These are phyloP conservation scores for Trichoderma arundinaceum DNA, from an alignment of 2,329 filamentous ascomycete genomes.

Conservation along the genomic window DNA sequence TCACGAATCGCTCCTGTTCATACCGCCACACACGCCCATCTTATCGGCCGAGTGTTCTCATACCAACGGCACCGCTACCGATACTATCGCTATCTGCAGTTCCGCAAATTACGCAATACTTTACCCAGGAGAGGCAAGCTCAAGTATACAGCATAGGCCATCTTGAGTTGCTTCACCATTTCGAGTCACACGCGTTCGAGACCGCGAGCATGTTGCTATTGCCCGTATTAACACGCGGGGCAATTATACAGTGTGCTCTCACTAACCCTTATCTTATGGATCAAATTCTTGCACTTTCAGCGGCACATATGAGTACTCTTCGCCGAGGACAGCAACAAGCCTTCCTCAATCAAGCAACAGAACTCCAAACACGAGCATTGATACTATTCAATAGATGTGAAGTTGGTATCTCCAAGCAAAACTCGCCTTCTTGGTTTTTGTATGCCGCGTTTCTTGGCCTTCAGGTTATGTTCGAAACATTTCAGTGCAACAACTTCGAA, in stretches of 20 bases:
- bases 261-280: slow-evolving; percentile 43
- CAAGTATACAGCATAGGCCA: slow-evolving; percentile 40
- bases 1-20: slow-evolving; percentile 38
- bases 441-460: slow-evolving; percentile 47
- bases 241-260: slow-evolving; percentile 35
- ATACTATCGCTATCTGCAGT: not conserved
- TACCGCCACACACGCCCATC: slow-evolving; percentile 31
- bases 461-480: slow-evolving; percentile 52
- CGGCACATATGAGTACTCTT: slow-evolving; percentile 45
- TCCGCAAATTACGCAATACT: not conserved
- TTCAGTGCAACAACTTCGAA: slow-evolving; percentile 43
- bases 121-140: slow-evolving; percentile 13
- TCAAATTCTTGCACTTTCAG: slow-evolving; percentile 47
- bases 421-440: slow-evolving; percentile 43
- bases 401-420: slow-evolving; percentile 34
- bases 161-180: slow-evolving; percentile 38
- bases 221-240: not conserved
- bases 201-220: slow-evolving; percentile 4
- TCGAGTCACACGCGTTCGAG: slow-evolving; percentile 9
- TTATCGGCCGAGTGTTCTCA: not conserved
- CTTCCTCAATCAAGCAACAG: slow-evolving; percentile 44
- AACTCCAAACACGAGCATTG: slow-evolving; percentile 46
- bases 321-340: not conserved
- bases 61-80: not conserved
- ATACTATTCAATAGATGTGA: slow-evolving; percentile 39